These are phyloP conservation scores for Coemansia sp. DNA, from an alignment of 192 early-diverging fungal genomes.

Conservation along the genomic window DNA sequence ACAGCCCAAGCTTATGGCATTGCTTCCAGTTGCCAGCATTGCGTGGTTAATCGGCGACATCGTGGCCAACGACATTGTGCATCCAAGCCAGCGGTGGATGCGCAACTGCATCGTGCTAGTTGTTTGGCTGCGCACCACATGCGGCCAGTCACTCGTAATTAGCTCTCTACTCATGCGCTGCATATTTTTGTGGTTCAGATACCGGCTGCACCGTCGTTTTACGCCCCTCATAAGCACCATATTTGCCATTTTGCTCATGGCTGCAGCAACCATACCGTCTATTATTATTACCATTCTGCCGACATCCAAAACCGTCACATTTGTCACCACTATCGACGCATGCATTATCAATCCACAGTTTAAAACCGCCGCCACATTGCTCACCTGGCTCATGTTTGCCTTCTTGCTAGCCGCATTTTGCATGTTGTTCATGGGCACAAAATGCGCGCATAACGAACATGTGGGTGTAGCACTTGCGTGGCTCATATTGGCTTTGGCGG, in stretches of 20 bases:
- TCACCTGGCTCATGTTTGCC: constrained; percentile 12
- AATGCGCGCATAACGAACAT: constrained; percentile 15
- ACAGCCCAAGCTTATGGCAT: neutral
- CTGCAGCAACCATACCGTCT: neutral
- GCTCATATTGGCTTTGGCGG: constrained; percentile 1
- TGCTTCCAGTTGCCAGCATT: constrained; percentile 12
- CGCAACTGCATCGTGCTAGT: constrained; percentile 27
- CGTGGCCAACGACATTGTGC: constrained; percentile 30
- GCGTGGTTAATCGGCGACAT: constrained; percentile 47
- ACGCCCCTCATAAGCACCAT: neutral
- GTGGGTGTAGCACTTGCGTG: neutral
- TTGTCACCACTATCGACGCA: constrained; percentile 12
- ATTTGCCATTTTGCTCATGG: neutral
- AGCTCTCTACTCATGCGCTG: constrained; percentile 4
- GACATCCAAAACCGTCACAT: constrained; percentile 4
- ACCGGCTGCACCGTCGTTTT: neutral
- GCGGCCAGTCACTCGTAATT: constrained; percentile 23
- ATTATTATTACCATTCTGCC: constrained; percentile 23
- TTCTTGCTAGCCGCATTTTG: neutral
- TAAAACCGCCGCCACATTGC: constrained; percentile 10
- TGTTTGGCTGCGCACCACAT: constrained; percentile 38
- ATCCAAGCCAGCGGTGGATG: constrained; percentile 4
- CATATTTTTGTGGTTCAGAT: constrained; percentile 1
- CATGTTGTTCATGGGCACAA: neutral
- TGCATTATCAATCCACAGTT: constrained; percentile 28